Base-by-base conservation (phyloP, 2,329 filamentous ascomycete species). In the Penicillium paneum region DNA sequence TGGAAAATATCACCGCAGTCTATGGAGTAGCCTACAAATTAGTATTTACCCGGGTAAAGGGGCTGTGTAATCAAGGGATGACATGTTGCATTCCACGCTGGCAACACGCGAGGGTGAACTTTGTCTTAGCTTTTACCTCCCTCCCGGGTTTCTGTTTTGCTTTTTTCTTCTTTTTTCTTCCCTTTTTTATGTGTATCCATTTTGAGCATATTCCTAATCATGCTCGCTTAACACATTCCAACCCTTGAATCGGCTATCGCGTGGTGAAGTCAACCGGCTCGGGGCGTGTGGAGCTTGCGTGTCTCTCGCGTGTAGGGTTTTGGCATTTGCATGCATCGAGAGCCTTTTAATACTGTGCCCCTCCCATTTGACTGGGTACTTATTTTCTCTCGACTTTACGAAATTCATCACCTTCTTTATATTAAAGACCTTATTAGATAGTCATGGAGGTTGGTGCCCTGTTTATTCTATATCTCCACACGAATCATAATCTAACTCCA, bases 21-120 rank as follows among this genome's bases (percentile, higher is more conserved):
- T 44, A 15, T 6, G 15, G 3, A 40, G 2, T 43, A 19, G 11
- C 41, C 3, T 43, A 11, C 15, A 41, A 11, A 28, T 12, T 12
- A 41, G 11, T 36, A 41, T 42, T 26, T 49, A 17, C 47, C 47
- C 47, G 38, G 47, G 47, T 13, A 15, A 49, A 43, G 36, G 52
- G 62, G 61, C 61, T 58, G 59, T 62, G 58, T 56, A 62, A 64
- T 62, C 61, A 64, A 64, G 61, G 61, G 61, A 64, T 64, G 59
- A 61, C 58, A 60, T 62, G 57, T 56, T 54, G 53, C 62, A 63
- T 64, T 64, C 61, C 59, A 57, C 39, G 42, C 29, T 28, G 54
- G 45, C 42, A 44, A 58, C 57, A 57, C 51, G 52, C 52, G 47
- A 55, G 52, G 52, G 47, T 28, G 52, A 55, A 55, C 41, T 52